Evolutionary conservation across 2,329 filamentous ascomycete genomes (phyloP).

Genomic region (Septoria linicola): DNA sequence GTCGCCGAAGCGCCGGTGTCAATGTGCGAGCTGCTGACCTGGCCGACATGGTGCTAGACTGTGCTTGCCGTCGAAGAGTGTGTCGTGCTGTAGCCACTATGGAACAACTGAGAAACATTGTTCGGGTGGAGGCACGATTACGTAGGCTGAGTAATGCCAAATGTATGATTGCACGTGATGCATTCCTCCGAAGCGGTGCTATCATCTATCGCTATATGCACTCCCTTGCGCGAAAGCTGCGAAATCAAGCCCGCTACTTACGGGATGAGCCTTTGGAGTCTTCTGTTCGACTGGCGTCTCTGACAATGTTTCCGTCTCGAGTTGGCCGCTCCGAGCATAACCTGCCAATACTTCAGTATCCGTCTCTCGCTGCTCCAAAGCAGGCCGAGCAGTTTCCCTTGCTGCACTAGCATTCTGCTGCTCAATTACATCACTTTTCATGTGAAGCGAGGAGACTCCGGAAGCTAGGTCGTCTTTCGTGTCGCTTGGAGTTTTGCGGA

Average conservation of each 20-base stretch:
- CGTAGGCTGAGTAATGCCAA: conserved; percentile 1
- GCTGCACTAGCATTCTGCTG: not conserved
- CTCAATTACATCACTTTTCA: not conserved
- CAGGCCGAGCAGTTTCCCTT: conserved; percentile 12
- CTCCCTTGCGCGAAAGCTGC: conserved; percentile 24
- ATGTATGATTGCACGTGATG: not conserved
- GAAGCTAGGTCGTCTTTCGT: not conserved
- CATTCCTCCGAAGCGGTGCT: not conserved
- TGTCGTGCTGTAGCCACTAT: not conserved
- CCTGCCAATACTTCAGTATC: conserved; percentile 14
- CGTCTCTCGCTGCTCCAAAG: conserved; percentile 17
- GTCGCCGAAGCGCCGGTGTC: not conserved
- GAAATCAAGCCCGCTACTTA: conserved; percentile 19
- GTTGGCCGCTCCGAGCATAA: conserved; percentile 3
- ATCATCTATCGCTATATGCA: conserved; percentile 20
- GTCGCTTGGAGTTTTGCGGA: not conserved
- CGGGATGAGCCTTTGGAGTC: not conserved
- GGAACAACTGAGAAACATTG: not conserved
- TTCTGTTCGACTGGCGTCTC: not conserved
- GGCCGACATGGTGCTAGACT: not conserved
- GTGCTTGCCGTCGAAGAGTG: not conserved
- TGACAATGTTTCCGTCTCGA: not conserved
- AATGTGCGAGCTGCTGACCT: not conserved
- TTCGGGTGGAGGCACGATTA: not conserved
- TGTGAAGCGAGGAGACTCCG: not conserved